Conservation (phyloP, 2,329 filamentous ascomycete genomes). For the Fusarium haematococcum region DNA sequence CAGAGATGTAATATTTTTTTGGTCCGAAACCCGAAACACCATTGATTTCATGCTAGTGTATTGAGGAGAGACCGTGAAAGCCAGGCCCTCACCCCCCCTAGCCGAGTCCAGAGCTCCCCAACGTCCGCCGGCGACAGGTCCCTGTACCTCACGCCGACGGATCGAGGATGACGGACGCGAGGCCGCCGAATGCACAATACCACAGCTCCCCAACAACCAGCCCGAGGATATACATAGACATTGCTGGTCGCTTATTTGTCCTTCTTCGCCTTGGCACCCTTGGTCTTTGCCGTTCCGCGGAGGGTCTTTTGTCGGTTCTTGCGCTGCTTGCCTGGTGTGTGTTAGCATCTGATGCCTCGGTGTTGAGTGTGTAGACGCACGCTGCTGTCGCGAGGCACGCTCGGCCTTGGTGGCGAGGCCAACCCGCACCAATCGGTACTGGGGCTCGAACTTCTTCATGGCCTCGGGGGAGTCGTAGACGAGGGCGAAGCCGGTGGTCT, state of each 20-base stretch:
- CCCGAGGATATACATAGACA: constrained; percentile 50
- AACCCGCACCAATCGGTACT: constrained; percentile 95
- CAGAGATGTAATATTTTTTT: constrained; percentile 45
- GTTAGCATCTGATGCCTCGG: neutral
- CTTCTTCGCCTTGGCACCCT: constrained; percentile 96
- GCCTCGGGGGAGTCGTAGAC: constrained; percentile 98
- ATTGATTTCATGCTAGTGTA: constrained; percentile 58
- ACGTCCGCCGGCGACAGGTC: constrained; percentile 42
- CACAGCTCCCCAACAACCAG: constrained; percentile 47
- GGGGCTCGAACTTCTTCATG: constrained; percentile 99
- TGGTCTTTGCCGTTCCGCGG: constrained; percentile 97
- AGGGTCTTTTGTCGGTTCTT: constrained; percentile 99
- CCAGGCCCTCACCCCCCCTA: constrained; percentile 41
- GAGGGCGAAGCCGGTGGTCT: constrained; percentile 98
- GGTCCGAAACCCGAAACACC: constrained; percentile 57
- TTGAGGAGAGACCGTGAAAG: constrained; percentile 48
- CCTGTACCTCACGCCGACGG: constrained; percentile 42
- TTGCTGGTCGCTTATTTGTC: constrained; percentile 75
- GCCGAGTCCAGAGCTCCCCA: constrained; percentile 45
- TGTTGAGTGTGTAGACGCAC: constrained; percentile 71
- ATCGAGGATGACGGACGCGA: constrained; percentile 40
- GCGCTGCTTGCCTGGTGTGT: constrained; percentile 92
- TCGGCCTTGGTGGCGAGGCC: constrained; percentile 94
- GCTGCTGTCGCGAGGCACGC: constrained; percentile 98
- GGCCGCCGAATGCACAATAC: constrained; percentile 46